These are phyloP conservation scores for Boletus edulis DNA, from an alignment of 768 basidiomycete genomes.

Conservation along the genomic window DNA sequence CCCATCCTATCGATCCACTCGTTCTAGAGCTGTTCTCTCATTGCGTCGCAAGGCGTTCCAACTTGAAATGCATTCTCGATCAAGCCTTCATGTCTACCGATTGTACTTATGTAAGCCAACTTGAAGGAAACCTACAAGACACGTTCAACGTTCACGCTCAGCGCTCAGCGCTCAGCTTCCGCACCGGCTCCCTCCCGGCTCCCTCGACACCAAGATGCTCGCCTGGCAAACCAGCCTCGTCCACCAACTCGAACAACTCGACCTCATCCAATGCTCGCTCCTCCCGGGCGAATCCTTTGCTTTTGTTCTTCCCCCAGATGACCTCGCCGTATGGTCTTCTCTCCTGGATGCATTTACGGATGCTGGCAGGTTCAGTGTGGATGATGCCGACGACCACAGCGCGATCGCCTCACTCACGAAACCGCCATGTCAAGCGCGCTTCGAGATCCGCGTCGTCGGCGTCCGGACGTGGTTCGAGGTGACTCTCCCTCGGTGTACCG, in stretches of 20 bases:
- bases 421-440: slow-evolving; percentile 27
- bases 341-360: slow-evolving; percentile 18
- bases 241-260: slow-evolving; percentile 48
- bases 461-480: slow-evolving; percentile 39
- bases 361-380: not conserved
- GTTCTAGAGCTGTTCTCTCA: no score
- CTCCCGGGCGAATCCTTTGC: slow-evolving; percentile 55
- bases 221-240: slow-evolving; percentile 6
- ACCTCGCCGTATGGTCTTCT: slow-evolving; percentile 32
- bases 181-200: no score
- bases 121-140: no score
- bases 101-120: no score
- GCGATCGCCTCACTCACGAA: slow-evolving; percentile 1
- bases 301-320: slow-evolving; percentile 38
- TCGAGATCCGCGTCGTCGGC: slow-evolving; percentile 35
- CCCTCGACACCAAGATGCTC: not conserved
- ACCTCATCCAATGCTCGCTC: slow-evolving; percentile 59
- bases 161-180: no score
- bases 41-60: no score
- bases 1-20: no score
- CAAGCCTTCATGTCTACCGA: no score
- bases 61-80: no score
- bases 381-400: not conserved
- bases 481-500: slow-evolving; percentile 16
- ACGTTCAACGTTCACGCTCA: no score